These are phyloP conservation scores for Solanum pinnatisectum DNA, from an alignment of 257 asterid species.

Conservation along the genomic window DNA sequence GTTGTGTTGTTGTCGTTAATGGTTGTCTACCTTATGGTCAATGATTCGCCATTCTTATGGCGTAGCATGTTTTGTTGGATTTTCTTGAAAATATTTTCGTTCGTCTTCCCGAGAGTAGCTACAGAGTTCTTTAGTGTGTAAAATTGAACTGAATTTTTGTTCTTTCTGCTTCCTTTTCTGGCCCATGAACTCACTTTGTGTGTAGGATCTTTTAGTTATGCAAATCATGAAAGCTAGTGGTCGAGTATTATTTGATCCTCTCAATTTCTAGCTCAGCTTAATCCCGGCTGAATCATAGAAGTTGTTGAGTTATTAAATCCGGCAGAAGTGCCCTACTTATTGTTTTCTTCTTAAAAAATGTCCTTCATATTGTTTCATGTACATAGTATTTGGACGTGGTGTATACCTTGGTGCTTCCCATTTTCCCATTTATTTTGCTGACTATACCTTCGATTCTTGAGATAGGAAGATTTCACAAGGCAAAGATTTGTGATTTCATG, in stretches of 20 bases:
- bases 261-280: not conserved
- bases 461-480: not conserved
- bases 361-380: not conserved
- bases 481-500: not conserved
- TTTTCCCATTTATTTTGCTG: not conserved
- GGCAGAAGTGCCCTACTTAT: not conserved
- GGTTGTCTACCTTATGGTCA: not conserved
- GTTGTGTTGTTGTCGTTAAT: not conserved
- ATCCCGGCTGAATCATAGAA: not conserved
- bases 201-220: not conserved
- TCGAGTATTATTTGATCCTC: not conserved
- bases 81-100: not conserved
- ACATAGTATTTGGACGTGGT: not conserved
- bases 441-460: not conserved
- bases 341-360: not conserved
- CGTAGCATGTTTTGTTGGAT: not conserved
- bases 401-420: not conserved
- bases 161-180: not conserved
- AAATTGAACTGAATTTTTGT: not conserved
- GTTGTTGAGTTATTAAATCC: not conserved
- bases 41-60: not conserved
- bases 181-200: not conserved
- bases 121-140: not conserved
- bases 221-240: not conserved
- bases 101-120: not conserved